A percentile compares a stretch with the other conserved stretches of the same genome.
Conservation (phyloP, 140 eudicot species). For the Oenanthe javanica region DNA sequence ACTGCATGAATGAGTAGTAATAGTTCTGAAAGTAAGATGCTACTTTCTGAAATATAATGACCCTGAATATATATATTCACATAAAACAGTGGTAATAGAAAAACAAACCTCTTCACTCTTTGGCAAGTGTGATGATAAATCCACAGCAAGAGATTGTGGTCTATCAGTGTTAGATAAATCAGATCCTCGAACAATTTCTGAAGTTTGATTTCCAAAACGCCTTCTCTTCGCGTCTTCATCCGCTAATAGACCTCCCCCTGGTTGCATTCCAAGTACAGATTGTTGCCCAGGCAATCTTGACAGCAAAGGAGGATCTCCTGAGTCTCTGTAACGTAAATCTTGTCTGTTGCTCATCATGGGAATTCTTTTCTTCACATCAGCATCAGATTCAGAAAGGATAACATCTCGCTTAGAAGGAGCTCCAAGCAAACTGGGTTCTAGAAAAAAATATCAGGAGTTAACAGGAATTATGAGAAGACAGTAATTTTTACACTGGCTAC, state of each 20-base stretch:
- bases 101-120: conserved; percentile 60
- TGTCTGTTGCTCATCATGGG: conserved; percentile 15
- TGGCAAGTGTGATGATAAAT: conserved; percentile 27
- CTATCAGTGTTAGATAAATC: conserved; percentile 39
- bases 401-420: conserved; percentile 49
- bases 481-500: not conserved
- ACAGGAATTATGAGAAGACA: not conserved
- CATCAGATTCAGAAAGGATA: conserved; percentile 25
- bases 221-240: conserved; percentile 36
- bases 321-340: conserved; percentile 21
- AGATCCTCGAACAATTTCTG: conserved; percentile 46
- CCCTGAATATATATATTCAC: not conserved
- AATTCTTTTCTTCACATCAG: conserved; percentile 27
- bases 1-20: not conserved
- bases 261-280: conserved; percentile 18
- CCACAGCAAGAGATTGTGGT: conserved; percentile 31
- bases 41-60: not conserved
- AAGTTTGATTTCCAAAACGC: conserved; percentile 18
- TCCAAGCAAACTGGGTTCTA: conserved; percentile 88
- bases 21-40: conserved; percentile 1
- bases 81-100: not conserved
- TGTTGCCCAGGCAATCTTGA: conserved; percentile 34
- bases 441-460: conserved; percentile 10
- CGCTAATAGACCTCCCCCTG: conserved; percentile 42
- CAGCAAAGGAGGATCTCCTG: conserved; percentile 44